Percentiles rank a stretch among this genome's conserved stretches.
These are phyloP conservation scores for Leishmania martiniquensis DNA, from an alignment of 208 protist species.

Conservation along the genomic window DNA sequence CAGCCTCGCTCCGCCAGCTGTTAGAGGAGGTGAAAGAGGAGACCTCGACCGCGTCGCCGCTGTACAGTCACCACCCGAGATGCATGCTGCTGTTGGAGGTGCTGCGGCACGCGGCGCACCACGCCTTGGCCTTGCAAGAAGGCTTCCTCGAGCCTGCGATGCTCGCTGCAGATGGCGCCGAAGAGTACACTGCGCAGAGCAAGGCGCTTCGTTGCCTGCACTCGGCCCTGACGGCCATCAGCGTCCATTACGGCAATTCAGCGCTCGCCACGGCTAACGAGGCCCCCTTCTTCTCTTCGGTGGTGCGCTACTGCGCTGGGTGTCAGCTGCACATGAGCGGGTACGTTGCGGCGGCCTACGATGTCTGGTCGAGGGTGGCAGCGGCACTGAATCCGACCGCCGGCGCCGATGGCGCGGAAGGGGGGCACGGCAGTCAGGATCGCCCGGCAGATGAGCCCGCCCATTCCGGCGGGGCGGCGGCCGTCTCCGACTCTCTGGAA, in stretches of 20 bases:
- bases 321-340: conserved; percentile 47
- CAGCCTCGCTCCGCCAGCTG: conserved; percentile 23
- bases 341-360: conserved; percentile 63
- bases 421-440: neutral
- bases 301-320: conserved; percentile 52
- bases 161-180: neutral
- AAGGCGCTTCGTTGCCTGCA: conserved; percentile 33
- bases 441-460: neutral
- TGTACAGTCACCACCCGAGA: conserved; percentile 6
- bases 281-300: conserved; percentile 57
- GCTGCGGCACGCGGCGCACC: conserved; percentile 59
- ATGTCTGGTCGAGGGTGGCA: conserved; percentile 45
- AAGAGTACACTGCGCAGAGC: neutral
- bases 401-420: conserved; percentile 6
- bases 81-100: conserved; percentile 33
- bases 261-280: conserved; percentile 27
- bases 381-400: conserved; percentile 25
- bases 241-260: conserved; percentile 38
- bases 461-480: neutral
- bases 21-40: conserved; percentile 40
- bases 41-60: conserved; percentile 17
- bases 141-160: conserved; percentile 19
- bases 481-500: neutral
- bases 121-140: conserved; percentile 51
- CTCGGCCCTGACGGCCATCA: conserved; percentile 41